Percentiles rank a stretch among this genome's conserved stretches.
phyloP scores from a whole-genome alignment of 2,329 filamentous ascomycete genomes.

The Thielaviopsis populi region DNA sequence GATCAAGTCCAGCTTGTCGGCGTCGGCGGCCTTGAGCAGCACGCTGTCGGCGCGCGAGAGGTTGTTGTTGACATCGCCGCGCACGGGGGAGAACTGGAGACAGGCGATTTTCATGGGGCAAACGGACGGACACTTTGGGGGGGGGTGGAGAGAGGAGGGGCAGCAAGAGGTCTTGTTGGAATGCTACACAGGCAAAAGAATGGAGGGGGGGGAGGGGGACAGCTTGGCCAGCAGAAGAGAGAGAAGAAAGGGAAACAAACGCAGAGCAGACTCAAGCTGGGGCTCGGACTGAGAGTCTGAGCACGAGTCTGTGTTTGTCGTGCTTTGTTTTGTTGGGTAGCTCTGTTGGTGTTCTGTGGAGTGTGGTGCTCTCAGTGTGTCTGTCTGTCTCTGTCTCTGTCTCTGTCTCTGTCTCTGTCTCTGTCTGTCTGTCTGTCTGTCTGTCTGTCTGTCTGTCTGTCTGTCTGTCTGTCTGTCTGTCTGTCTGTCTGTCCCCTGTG shows the following conservation, averaged over 20 bases:
- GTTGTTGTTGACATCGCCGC: slow-evolving; percentile 57
- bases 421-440: not conserved
- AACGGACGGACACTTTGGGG: not conserved
- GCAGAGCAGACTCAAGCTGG: no score
- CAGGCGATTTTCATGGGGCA: slow-evolving; percentile 48
- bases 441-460: not conserved
- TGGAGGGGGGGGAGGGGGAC: no score
- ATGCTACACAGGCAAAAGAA: not conserved
- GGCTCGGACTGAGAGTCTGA: no score
- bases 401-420: not conserved
- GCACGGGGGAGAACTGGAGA: slow-evolving; percentile 55
- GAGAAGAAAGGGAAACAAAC: not conserved
- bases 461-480: not conserved
- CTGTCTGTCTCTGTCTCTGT: not conserved
- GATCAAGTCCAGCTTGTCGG: slow-evolving; percentile 39
- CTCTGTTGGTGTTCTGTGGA: no score
- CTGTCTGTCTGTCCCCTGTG: not conserved
- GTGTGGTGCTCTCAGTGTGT: no score
- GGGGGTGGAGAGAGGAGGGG: not conserved
- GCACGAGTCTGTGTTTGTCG: no score
- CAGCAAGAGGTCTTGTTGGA: not conserved
- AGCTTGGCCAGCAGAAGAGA: no score
- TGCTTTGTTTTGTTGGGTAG: no score
- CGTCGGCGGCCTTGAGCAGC: slow-evolving; percentile 30
- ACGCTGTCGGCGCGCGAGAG: slow-evolving; percentile 51